phyloP scores from a whole-genome alignment of 2,329 filamentous ascomycete species.

The Epichloe glyceriae region DNA sequence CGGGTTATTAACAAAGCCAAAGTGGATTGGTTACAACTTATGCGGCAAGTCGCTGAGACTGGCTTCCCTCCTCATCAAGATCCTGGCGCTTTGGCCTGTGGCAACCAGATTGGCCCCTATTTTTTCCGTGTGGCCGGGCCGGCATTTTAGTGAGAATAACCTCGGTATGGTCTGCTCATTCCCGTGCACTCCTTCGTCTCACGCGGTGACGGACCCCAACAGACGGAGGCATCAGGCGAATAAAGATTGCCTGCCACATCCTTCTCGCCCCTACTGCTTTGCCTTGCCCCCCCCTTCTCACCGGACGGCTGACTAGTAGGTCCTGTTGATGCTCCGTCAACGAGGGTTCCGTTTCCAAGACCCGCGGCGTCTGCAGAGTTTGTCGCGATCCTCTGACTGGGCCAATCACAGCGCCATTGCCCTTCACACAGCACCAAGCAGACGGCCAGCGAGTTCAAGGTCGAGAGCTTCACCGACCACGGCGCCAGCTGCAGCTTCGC shows the following conservation, averaged over 20 bases:
- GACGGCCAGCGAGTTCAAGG: background rate
- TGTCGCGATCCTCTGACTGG: background rate
- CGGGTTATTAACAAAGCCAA: no score
- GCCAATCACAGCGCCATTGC: conserved; percentile 7
- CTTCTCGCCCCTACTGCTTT: background rate
- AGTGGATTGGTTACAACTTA: no score
- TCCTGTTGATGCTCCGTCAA: conserved; percentile 4
- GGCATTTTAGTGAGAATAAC: background rate
- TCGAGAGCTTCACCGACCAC: background rate
- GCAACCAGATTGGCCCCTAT: background rate
- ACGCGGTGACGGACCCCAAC: no score
- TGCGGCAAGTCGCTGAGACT: no score
- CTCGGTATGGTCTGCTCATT: conserved; percentile 1
- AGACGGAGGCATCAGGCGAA: background rate
- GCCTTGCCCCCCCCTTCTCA: background rate
- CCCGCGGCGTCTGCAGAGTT: conserved; percentile 7
- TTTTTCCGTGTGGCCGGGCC: background rate
- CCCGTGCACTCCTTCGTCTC: background rate
- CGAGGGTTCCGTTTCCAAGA: conserved; percentile 1
- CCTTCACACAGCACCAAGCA: background rate
- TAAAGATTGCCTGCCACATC: background rate
- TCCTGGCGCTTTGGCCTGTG: background rate
- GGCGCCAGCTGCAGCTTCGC: background rate
- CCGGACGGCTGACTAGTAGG: background rate
- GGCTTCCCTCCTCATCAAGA: background rate